Evolutionary conservation across 2,329 filamentous ascomycete genomes (phyloP), one percentile per base, ranked within the genome.

Genomic region (Colletotrichum sp.): DNA sequence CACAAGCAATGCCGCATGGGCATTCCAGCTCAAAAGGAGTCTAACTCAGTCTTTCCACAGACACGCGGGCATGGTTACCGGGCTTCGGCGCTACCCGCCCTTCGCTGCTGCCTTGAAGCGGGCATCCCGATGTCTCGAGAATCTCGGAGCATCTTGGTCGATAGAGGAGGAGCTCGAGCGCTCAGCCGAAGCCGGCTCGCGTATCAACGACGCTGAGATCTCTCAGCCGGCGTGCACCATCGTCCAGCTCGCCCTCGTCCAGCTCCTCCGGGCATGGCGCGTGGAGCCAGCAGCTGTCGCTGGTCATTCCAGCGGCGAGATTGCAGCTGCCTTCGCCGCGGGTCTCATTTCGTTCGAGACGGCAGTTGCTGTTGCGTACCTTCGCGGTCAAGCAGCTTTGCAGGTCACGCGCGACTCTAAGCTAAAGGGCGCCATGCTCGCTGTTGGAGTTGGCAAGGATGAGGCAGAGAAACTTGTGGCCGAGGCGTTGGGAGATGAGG

Each of bases 141-240:
- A 78, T 21, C 72, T 80, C 10, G 82, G 81, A 4, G 80, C 81
- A 7, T 13, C 66, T 13, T 83, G 82, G 79, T 78, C 76, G 21
- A 65, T 82, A 30, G 72, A 77, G 26, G 80, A 81, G 8, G 82
- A 83, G 74, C 79, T 84, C 3, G 28, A 34, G 8, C 75, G 79
- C 8, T n/a, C 38, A 18, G 69, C 69, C 2, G 67, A 67, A 15
- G 74, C 68, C 52, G 30, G 34, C 2, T 80, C 81, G 2, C 75
- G 77, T 4, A 55, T 84, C 8, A 75, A 81, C 60, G 79, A 82
- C 7, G 78, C 81, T 1, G 78, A 80, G 48, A 75, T 84, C 65
- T 81, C 80, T 36, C 83, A 85, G 67, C 82, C 85, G 10, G 67
- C 82, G 4, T 86, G 83, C 68, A 86, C 84, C 15, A 82, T 83